These are phyloP conservation scores for Cercospora zeina DNA, from an alignment of 2,329 filamentous ascomycete genomes.

Conservation along the genomic window DNA sequence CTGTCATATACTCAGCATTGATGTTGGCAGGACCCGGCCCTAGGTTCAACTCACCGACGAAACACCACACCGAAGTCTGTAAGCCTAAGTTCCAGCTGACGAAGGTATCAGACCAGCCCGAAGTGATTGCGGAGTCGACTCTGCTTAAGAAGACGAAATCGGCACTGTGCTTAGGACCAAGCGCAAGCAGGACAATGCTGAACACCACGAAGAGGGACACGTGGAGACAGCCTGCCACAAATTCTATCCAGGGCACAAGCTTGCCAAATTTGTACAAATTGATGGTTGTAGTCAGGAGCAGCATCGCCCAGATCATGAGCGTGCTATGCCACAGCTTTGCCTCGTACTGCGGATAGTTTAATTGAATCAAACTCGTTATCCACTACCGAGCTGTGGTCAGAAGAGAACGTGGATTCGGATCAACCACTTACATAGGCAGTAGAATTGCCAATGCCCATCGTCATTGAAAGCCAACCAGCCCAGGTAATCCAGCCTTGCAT, in stretches of 20 bases:
- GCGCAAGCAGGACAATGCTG: slow-evolving; percentile 27
- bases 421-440: slow-evolving; percentile 33
- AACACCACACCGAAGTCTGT: slow-evolving; percentile 30
- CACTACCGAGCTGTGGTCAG: slow-evolving; percentile 22
- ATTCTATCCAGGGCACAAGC: slow-evolving; percentile 38
- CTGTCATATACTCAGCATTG: slow-evolving; percentile 18
- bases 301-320: slow-evolving; percentile 44
- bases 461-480: slow-evolving; percentile 43
- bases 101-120: slow-evolving; percentile 33
- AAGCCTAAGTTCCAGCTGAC: slow-evolving; percentile 32
- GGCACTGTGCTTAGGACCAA: slow-evolving; percentile 27
- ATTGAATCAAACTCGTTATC: slow-evolving; percentile 40
- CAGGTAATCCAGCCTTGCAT: slow-evolving; percentile 46
- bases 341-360: slow-evolving; percentile 41
- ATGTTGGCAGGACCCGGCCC: not conserved
- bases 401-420: too few relatives aligned
- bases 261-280: slow-evolving; percentile 38
- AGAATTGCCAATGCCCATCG: slow-evolving; percentile 36
- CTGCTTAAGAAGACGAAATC: slow-evolving; percentile 30
- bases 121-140: slow-evolving; percentile 21
- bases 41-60: slow-evolving; percentile 28
- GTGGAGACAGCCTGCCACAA: slow-evolving; percentile 29
- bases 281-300: slow-evolving; percentile 40
- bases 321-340: slow-evolving; percentile 44
- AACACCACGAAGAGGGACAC: slow-evolving; percentile 32